Evolutionary conservation across 1,284 basidiomycete genomes (phyloP).

Genomic region (Flammula alnicola): DNA sequence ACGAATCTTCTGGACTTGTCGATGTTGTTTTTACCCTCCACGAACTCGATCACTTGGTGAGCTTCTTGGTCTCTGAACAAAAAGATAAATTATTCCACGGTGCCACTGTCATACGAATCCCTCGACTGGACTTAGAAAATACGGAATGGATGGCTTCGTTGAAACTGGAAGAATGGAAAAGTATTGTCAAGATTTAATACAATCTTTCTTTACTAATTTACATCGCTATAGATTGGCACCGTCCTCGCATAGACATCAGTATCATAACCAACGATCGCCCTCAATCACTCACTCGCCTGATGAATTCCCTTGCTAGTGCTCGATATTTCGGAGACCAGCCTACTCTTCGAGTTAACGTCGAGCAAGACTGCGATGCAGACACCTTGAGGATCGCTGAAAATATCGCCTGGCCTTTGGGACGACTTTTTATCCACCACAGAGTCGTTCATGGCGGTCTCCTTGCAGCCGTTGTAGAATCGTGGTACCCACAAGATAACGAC

Average conservation of each 20-base stretch:
- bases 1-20: neutral
- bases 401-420: constrained; percentile 65
- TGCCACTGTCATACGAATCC: constrained; percentile 51
- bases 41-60: constrained; percentile 16
- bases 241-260: constrained; percentile 66
- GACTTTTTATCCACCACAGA: constrained; percentile 65
- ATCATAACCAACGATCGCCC: constrained; percentile 81
- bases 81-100: constrained; percentile 18
- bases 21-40: constrained; percentile 21
- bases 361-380: constrained; percentile 69
- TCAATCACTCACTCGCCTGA: constrained; percentile 67
- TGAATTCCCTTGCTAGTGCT: constrained; percentile 62
- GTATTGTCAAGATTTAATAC: constrained; percentile 38
- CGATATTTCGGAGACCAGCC: constrained; percentile 72
- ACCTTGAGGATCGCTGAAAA: constrained; percentile 58
- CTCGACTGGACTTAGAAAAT: constrained; percentile 54
- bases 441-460: constrained; percentile 78
- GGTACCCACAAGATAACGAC: constrained; percentile 77
- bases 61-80: constrained; percentile 5
- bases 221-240: constrained; percentile 66
- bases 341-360: constrained; percentile 70
- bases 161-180: constrained; percentile 56
- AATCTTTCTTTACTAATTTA: constrained; percentile 1
- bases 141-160: constrained; percentile 71
- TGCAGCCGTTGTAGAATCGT: constrained; percentile 82